phyloP scores from a whole-genome alignment of 176 grass and related monocot genomes.

The Oryza meyeriana region DNA sequence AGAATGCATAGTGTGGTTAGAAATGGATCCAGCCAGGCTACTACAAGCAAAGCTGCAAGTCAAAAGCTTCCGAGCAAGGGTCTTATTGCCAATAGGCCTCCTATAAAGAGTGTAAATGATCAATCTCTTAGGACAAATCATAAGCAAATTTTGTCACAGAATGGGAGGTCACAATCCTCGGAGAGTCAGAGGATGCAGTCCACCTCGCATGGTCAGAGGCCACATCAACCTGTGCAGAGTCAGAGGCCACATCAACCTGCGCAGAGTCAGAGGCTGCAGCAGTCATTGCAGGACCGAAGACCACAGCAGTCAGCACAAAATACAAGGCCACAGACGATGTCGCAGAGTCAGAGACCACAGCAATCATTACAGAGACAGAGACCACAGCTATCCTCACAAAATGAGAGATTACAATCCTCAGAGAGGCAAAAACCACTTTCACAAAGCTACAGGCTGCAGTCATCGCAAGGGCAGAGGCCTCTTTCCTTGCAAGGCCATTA shows the following conservation, averaged over 20 bases:
- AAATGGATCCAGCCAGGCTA: constrained; percentile 44
- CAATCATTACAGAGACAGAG: constrained; percentile 31
- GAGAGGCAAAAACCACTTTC: constrained; percentile 29
- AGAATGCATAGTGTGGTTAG: constrained; percentile 32
- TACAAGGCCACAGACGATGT: constrained; percentile 3
- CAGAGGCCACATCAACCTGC: constrained; percentile 26
- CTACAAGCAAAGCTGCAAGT: constrained; percentile 36
- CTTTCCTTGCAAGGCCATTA: constrained; percentile 50
- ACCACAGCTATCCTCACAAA: constrained; percentile 32
- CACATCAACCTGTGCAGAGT: constrained; percentile 4
- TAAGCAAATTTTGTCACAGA: constrained; percentile 33
- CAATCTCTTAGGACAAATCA: constrained; percentile 30
- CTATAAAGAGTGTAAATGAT: constrained; percentile 49
- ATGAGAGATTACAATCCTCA: constrained; percentile 28
- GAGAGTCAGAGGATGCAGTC: constrained; percentile 42
- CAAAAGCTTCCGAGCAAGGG: constrained; percentile 43
- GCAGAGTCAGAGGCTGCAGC: constrained; percentile 5
- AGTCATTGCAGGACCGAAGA: constrained; percentile 17
- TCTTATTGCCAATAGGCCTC: constrained; percentile 40
- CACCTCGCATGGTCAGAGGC: constrained; percentile 38
- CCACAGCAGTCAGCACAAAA: constrained; percentile 8
- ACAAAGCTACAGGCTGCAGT: constrained; percentile 35
- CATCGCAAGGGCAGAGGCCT: constrained; percentile 34
- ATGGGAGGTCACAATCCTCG: constrained; percentile 22
- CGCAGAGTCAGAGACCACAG: constrained; percentile 12